Evolutionary conservation across 2,329 filamentous ascomycete species (phyloP), one percentile per base, ranked within the genome.

Genomic region (Calonectria honghensis): DNA sequence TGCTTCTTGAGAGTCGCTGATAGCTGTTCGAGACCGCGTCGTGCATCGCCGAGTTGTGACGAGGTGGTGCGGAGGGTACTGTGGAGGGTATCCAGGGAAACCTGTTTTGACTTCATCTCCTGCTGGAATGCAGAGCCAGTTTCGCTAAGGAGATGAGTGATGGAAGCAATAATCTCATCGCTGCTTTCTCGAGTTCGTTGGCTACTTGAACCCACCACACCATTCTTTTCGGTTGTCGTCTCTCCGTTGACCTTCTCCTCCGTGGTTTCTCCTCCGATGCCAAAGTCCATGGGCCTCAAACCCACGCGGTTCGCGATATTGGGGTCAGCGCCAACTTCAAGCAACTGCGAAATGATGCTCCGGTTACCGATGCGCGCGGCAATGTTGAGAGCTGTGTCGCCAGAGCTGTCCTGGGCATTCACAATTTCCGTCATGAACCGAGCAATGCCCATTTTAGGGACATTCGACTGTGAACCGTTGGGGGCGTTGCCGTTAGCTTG

Each of bases 391-490:
- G 97, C 97, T 0, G 97, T 99, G 82, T 99, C 98, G 0, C 97
- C 97, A 41, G 94, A 94, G 81, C 96, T 96, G 84, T 99, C 97
- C 80, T 96, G 94, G 0, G 96, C 94, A 81, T 99, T 98, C 74
- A 99, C 96, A 84, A 99, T 97, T 82, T 98, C 96, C 64, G 94
- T 95, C 91, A 99, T 97, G 86, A 99, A 99, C 48, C 95, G 93
- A 37, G 95, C 96, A 68, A 99, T 90, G 31, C 94, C 95, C 85
- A 98, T 97, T 76, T 91, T 95, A 70, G 91, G 94, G 52, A 85
- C 86, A 16, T 70, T 67, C 6, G 80, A 80, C 50, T 87, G 87
- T 14, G 87, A 87, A 76, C 85, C 87, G 77, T 79, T 86, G n/a
- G 83, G 79, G 14, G 68, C 75, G 63, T 80, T 81, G 31, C 82